phyloP scores from a whole-genome alignment of 1,139 yeast genomes.

The Hyphopichia buzzinii region DNA sequence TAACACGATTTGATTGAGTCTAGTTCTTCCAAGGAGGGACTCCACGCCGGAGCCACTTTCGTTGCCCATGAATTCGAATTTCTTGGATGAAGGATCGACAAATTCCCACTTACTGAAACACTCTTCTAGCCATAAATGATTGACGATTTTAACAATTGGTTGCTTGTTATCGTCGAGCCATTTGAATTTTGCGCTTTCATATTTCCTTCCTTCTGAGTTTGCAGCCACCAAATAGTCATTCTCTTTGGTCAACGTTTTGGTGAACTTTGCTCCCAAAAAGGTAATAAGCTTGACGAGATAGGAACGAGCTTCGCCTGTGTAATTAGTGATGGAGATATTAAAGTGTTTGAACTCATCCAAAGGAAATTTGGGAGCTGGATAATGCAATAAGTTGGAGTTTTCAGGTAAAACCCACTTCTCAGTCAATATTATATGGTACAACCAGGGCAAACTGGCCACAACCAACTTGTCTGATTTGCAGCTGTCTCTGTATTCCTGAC shows the following conservation, averaged over 20 bases:
- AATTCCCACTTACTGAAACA: constrained; percentile 60
- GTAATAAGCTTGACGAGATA: constrained; percentile 66
- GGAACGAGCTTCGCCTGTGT: constrained; percentile 77
- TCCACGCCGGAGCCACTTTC: constrained; percentile 35
- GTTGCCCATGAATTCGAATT: constrained; percentile 48
- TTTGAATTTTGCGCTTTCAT: constrained; percentile 67
- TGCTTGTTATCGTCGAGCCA: constrained; percentile 30
- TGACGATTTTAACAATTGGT: constrained; percentile 53
- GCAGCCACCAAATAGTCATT: constrained; percentile 78
- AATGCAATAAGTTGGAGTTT: constrained; percentile 57
- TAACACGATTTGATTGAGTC: constrained; percentile 32
- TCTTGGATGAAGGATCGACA: constrained; percentile 41
- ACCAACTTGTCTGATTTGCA: constrained; percentile 24
- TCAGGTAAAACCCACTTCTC: constrained; percentile 58
- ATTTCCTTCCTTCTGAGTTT: constrained; percentile 68
- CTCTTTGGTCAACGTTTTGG: constrained; percentile 62
- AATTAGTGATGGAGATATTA: constrained; percentile 70
- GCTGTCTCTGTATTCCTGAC: constrained; percentile 41
- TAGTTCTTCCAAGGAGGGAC: constrained; percentile 51
- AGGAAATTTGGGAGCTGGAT: constrained; percentile 62
- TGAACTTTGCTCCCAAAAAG: constrained; percentile 73
- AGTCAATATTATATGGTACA: constrained; percentile 60
- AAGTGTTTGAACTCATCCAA: constrained; percentile 52
- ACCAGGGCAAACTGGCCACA: constrained; percentile 75
- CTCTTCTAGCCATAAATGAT: constrained; percentile 91